A percentile compares a stretch with the other conserved stretches of the same genome.
phyloP scores from a whole-genome alignment of 2,329 filamentous ascomycete genomes.

The Penicillium palitans region DNA sequence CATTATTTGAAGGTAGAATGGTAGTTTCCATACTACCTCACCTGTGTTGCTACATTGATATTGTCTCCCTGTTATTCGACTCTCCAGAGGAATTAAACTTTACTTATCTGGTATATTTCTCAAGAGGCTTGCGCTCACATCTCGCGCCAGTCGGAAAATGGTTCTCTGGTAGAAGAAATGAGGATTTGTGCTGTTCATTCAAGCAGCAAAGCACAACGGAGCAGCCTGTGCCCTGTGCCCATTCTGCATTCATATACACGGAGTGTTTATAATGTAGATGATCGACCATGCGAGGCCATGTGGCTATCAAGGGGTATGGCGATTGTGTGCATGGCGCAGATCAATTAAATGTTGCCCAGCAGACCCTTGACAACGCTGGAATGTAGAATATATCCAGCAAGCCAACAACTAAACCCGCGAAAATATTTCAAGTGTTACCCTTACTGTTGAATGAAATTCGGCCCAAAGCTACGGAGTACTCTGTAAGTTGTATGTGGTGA shows the following conservation, averaged over 20 bases:
- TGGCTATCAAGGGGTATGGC: slow-evolving; percentile 2
- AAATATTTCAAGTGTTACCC: background rate
- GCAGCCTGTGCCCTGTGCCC: background rate
- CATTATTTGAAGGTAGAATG: background rate
- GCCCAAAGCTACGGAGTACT: background rate
- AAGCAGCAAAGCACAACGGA: background rate
- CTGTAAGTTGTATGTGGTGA: background rate
- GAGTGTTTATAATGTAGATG: background rate
- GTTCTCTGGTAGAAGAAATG: background rate
- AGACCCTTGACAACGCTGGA: slow-evolving; percentile 4
- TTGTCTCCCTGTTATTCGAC: background rate
- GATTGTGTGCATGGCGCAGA: background rate
- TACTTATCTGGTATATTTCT: background rate
- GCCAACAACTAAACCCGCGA: background rate
- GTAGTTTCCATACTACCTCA: background rate
- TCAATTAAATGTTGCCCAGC: slow-evolving; percentile 11
- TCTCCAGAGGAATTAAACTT: background rate
- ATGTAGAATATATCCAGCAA: background rate
- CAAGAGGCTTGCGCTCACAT: background rate
- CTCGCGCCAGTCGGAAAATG: background rate
- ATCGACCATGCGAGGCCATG: slow-evolving; percentile 13
- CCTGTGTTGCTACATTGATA: background rate
- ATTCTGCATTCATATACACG: background rate
- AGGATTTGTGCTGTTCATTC: background rate
- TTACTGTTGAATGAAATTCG: background rate